Conservation (phyloP, 805 yeast species). For the Deakozyma indianensis region DNA sequence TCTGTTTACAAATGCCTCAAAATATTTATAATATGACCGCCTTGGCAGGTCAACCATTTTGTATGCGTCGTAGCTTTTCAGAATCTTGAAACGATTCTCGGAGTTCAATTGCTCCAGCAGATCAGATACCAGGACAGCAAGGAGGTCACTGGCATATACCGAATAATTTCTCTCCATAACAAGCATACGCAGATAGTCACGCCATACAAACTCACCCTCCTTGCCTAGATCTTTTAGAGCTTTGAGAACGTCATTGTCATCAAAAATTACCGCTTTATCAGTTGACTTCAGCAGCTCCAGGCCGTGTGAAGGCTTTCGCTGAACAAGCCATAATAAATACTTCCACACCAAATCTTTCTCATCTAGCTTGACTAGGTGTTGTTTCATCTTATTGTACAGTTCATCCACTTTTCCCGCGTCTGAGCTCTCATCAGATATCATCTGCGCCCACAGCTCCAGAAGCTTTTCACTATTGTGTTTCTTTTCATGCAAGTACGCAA, state of each 20-base stretch:
- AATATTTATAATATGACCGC: conserved; percentile 1
- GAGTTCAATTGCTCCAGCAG: conserved; percentile 12
- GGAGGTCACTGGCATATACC: conserved; percentile 16
- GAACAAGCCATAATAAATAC: conserved; percentile 22
- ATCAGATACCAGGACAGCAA: conserved; percentile 17
- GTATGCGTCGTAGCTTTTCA: conserved; percentile 9
- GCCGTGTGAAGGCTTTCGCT: conserved; percentile 16
- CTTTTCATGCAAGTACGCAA: conserved; percentile 3
- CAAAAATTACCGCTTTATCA: conserved; percentile 9
- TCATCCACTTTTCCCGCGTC: conserved; percentile 15
- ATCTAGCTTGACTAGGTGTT: conserved; percentile 9
- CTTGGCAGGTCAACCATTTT: neutral
- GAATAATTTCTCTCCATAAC: conserved; percentile 14
- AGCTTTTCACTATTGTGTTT: conserved; percentile 12
- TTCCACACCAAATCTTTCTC: conserved; percentile 20
- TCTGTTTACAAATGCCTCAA: neutral
- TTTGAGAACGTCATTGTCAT: conserved; percentile 13
- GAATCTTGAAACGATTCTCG: conserved; percentile 10
- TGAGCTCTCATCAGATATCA: conserved; percentile 15
- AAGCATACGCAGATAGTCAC: conserved; percentile 16
- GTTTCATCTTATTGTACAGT: conserved; percentile 12
- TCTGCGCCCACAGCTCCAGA: conserved; percentile 4
- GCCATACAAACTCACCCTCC: conserved; percentile 15
- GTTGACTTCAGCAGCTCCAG: conserved; percentile 17
- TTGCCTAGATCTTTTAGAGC: conserved; percentile 15